Evolutionary conservation across 345 rosid genomes (phyloP).

Genomic region (Citrus maxima): DNA sequence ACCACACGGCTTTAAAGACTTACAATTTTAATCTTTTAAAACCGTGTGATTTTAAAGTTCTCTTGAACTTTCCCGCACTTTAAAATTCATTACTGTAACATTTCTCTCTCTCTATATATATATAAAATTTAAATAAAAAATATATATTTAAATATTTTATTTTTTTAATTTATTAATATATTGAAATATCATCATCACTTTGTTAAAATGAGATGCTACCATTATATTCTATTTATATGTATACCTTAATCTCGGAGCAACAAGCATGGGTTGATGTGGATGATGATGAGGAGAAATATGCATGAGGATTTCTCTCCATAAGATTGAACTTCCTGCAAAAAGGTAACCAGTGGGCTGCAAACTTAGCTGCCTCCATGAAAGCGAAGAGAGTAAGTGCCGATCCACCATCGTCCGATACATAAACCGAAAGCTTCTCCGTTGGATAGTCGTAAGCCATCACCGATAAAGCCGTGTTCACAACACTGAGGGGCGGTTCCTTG

Average conservation of each 20-base stretch:
- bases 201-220: too few relatives aligned
- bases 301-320: constrained; percentile 51
- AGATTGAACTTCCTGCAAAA: constrained; percentile 49
- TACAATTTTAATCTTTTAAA: too few relatives aligned
- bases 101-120: too few relatives aligned
- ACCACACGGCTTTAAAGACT: too few relatives aligned
- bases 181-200: too few relatives aligned
- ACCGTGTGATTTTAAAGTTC: too few relatives aligned
- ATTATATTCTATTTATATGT: too few relatives aligned
- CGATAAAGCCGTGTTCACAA: constrained; percentile 72
- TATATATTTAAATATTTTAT: too few relatives aligned
- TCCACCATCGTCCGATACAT: constrained; percentile 85
- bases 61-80: rapidly evolving
- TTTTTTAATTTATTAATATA: too few relatives aligned
- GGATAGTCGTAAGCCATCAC: constrained; percentile 84
- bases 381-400: constrained; percentile 69
- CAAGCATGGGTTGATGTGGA: constrained; percentile 14
- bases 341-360: constrained; percentile 70
- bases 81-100: too few relatives aligned
- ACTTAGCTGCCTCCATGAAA: constrained; percentile 67
- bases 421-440: constrained; percentile 57
- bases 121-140: too few relatives aligned
- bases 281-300: constrained; percentile 33
- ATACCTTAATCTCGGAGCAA: constrained; percentile 15
- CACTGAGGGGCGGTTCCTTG: constrained; percentile 77